A percentile compares a stretch with the other conserved stretches of the same genome.
phyloP scores from a whole-genome alignment of 768 basidiomycete species.

The Hemileccinum rubropunctum region DNA sequence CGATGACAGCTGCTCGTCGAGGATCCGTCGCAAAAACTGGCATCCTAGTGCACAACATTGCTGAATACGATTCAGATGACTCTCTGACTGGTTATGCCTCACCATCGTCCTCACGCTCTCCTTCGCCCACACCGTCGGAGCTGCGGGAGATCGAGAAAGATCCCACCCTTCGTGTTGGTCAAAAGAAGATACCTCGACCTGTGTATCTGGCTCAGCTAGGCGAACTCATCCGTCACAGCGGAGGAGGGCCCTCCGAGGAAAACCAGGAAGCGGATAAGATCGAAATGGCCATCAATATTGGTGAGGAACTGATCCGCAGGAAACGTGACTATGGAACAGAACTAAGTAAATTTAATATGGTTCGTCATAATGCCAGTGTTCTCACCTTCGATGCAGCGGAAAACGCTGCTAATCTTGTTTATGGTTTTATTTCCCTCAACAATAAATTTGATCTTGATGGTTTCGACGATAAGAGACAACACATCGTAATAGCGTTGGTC shows the following conservation, averaged over 20 bases:
- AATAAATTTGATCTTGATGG: slow-evolving; percentile 82
- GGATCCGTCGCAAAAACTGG: background rate
- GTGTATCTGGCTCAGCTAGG: slow-evolving; percentile 89
- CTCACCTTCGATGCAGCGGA: slow-evolving; percentile 57
- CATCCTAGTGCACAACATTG: slow-evolving; percentile 12
- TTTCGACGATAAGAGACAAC: slow-evolving; percentile 77
- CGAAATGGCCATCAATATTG: slow-evolving; percentile 76
- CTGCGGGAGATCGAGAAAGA: slow-evolving; percentile 84
- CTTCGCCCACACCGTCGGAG: slow-evolving; percentile 79
- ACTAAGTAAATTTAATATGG: slow-evolving; percentile 50
- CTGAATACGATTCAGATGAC: slow-evolving; percentile 76
- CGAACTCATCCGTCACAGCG: slow-evolving; percentile 66
- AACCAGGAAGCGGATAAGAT: slow-evolving; percentile 70
- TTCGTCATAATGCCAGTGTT: slow-evolving; percentile 1
- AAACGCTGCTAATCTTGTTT: slow-evolving; percentile 80
- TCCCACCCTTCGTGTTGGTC: slow-evolving; percentile 71
- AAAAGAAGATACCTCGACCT: slow-evolving; percentile 71
- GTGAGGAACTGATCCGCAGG: slow-evolving; percentile 79
- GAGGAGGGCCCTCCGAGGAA: slow-evolving; percentile 49
- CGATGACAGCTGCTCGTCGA: background rate
- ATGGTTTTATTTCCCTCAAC: slow-evolving; percentile 69
- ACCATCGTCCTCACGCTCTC: slow-evolving; percentile 59
- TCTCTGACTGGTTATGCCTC: slow-evolving; percentile 77
- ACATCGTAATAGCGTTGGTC: slow-evolving; percentile 74
- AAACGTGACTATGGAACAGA: slow-evolving; percentile 87